Base-by-base conservation (phyloP, 2,329 filamentous ascomycete species). In the Talaromyces rugulosus region DNA sequence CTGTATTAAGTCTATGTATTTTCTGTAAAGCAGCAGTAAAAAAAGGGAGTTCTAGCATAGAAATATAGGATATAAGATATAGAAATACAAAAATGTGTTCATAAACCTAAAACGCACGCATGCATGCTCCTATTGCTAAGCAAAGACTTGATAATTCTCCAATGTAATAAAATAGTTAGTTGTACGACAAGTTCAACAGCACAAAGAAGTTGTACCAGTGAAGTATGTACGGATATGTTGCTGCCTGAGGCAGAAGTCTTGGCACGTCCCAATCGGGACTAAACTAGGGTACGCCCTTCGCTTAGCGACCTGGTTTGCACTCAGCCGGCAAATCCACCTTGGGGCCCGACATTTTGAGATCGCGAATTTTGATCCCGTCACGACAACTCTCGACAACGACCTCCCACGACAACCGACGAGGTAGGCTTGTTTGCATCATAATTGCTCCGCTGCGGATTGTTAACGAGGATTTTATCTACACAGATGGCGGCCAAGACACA, bases 401-500 rank as follows among this genome's bases (percentile, higher is more conserved):
- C 72, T 70, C 74, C 69, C 66, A 57, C 61, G 67, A 68, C 64
- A 77, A 76, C 75, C 75, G 76, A 72, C 76, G 79, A 79, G 76
- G 77, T 80, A 72, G 68, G 76, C 67, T 63, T 56, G n/a, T 51
- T 44, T n/a, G 18, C 44, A 23, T 23, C 23, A 18, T 47, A 7
- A 18, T 7, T 47, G 4, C 44, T 47, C n/a, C 23, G 16, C 30
- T 51, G 16, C 8, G 30, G 30, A 56, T 56, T 57, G 54, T 63
- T 63, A 53, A 64, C 63, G 54, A 59, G 8, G 40, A 44, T 53
- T 53, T 50, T 8, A 27, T 23, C 30, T 53, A 1, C 52, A 55
- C 60, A 71, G 93, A 98, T 98, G 95, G 92, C 93, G 89, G 91
- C 94, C 83, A 96, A 96, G 91, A 96, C 96, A 87, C 95, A 98